Evolutionary conservation across 345 rosid species (phyloP).

Genomic region (Salix exigua): DNA sequence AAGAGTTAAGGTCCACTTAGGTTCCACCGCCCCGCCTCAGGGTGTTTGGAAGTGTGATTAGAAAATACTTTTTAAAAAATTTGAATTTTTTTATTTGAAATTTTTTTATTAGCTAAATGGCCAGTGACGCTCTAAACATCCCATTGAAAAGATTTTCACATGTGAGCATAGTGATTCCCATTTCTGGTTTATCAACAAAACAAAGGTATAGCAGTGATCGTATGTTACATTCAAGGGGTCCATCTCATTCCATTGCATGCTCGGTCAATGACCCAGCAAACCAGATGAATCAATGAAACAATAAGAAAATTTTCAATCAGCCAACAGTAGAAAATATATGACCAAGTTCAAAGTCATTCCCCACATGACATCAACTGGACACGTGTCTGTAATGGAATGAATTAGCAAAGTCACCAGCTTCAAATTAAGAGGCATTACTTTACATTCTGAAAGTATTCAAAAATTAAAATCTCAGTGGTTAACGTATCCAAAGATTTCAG

Average conservation of each 20-base stretch:
- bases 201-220: background rate
- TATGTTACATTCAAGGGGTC: background rate
- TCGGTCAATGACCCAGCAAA: background rate
- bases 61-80: too few relatives aligned
- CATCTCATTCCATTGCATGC: background rate
- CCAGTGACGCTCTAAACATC: too few relatives aligned
- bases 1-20: background rate
- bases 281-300: background rate
- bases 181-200: background rate
- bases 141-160: too few relatives aligned
- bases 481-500: background rate
- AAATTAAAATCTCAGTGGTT: background rate
- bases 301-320: background rate
- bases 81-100: too few relatives aligned
- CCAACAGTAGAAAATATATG: background rate
- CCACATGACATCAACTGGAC: background rate
- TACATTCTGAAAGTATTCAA: background rate
- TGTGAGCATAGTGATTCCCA: background rate
- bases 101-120: too few relatives aligned
- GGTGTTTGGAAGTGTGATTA: too few relatives aligned
- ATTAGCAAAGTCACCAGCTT: background rate
- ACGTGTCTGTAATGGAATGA: background rate
- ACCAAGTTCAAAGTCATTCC: background rate
- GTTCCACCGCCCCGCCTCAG: slow-evolving; percentile 18
- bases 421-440: background rate